phyloP scores from a whole-genome alignment of 768 basidiomycete genomes.

The Suillus subaureus region DNA sequence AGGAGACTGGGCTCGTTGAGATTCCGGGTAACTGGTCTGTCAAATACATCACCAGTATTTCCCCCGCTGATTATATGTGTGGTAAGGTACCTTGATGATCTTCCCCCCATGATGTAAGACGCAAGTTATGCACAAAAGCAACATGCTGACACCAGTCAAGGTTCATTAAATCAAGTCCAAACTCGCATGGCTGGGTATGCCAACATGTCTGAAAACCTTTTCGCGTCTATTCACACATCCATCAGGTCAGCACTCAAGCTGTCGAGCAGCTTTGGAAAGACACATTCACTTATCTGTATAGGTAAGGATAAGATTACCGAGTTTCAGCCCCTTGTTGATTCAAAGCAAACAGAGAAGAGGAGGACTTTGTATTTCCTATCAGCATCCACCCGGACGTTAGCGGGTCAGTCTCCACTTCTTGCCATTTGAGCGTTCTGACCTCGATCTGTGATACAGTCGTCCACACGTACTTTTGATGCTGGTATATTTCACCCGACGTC shows the following conservation, averaged over 20 bases:
- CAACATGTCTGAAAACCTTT: not conserved
- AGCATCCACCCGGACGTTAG: conserved; percentile 82
- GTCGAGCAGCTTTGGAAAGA: conserved; percentile 79
- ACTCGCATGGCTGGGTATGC: conserved; percentile 72
- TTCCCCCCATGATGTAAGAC: conserved; percentile 71
- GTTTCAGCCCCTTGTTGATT: not conserved
- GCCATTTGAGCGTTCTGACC: not conserved
- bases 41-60: too few relatives aligned
- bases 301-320: conserved; percentile 33
- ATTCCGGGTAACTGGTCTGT: conserved; percentile 72
- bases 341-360: conserved; percentile 48
- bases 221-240: not conserved
- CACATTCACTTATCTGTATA: conserved; percentile 68
- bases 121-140: not conserved
- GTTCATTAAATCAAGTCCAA: conserved; percentile 69
- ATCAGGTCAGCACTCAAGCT: conserved; percentile 63
- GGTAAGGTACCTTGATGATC: conserved; percentile 69
- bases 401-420: conserved; percentile 44
- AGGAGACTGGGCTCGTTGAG: conserved; percentile 60
- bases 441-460: conserved; percentile 38
- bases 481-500: conserved; percentile 34
- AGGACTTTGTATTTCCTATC: conserved; percentile 69
- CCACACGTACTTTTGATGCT: conserved; percentile 78
- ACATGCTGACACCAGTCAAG: conserved; percentile 30
- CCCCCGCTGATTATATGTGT: not conserved